Base-by-base conservation (phyloP, 805 yeast species). In the Lipomyces japonicus region DNA sequence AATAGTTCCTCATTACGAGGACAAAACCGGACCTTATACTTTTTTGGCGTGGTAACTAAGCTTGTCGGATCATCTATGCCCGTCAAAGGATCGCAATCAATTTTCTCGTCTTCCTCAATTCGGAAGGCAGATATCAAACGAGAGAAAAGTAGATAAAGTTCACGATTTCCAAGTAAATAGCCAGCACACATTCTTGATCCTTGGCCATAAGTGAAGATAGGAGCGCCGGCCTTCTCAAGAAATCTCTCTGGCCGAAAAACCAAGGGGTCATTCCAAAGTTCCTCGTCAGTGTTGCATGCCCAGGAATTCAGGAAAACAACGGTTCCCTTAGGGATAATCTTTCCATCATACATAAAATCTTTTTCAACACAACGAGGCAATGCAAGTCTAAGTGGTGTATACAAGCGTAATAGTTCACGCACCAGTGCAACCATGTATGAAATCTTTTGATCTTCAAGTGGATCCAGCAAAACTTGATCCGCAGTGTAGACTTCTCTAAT, bases 101-200 rank as follows among this genome's bases (percentile, higher is more conserved):
- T 51, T 10, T 39, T 22, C 3, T 47, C 57, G 19, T 44, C 41
- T 41, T 42, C 61, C n/a, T 62, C 61, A 12, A 84, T 71, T 43
- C 74, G 68, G 60, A 77, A 86, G 22, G 74, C 59, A 1, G 81
- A 61, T 1, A 84, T 62, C 45, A 80, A 61, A 45, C 86, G 75
- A 51, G 78, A 68, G 18, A 80, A 63, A 16, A 83, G 63, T 3
- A 78, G 70, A 60, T 85, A 86, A 60, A 85, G 68, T 63, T 85
- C 89, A 46, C 78, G 75, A 57, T 73, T 71, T 0, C 89, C 89
- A 42, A 85, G 70, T 46, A 76, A 74, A 42, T 75, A 75, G 0
- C 93, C 95, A 0, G 83, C 74, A 63, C 95, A 86, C 80, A 75
- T 80, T 48, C 95, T 66, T 0, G 82, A 71, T 0, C 95, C 95